Evolutionary conservation across 1,284 basidiomycete species (phyloP), one percentile per base, ranked within the genome.

Genomic region (Fomitiporia mediterranea): DNA sequence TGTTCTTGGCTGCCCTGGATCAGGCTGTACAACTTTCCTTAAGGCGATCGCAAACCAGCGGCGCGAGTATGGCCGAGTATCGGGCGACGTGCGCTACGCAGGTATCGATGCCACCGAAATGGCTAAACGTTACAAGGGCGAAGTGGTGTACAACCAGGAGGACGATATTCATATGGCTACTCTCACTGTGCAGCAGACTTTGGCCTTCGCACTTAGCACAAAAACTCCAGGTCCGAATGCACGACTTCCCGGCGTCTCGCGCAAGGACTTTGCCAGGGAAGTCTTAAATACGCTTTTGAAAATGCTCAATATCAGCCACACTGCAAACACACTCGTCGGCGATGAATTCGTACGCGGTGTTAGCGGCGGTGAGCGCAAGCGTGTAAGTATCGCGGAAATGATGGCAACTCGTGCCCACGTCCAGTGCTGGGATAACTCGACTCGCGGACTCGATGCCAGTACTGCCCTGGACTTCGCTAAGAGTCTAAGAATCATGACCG

Each of bases 381-480:
- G 92, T 63, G 90, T 94, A 13, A 89, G 86, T 48, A 92, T 94
- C 64, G 84, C 87, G 4, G 92, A 94, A 72, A 89, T 88, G 78
- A 84, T 94, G 79, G 80, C 86, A 0, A 87, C 85, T 4, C 80
- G 86, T 44, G 87, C 86, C 23, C 81, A 82, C 42, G 82, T 93
- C n/a, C 81, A 88, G 59, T 83, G 80, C 60, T 92, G 89, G 84
- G 89, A 92, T 69, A 91, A 91, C 63, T 86, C 87, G 0, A 91
- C 89, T 1, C 79, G 90, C 46, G 91, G 94, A 59, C 78, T 97
- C 40, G 93, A 96, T 64, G 89, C 92, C 1, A 85, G 84, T 25
- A 94, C 91, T 2, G 91, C 93, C 0, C 75, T 94, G 35, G 87
- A 91, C 66, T 93, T 86, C 61, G 81, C 76, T 60, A 85, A 83